Conservation (phyloP, 2,329 filamentous ascomycete species). For the Teratosphaeria pseudoeucalypti region DNA sequence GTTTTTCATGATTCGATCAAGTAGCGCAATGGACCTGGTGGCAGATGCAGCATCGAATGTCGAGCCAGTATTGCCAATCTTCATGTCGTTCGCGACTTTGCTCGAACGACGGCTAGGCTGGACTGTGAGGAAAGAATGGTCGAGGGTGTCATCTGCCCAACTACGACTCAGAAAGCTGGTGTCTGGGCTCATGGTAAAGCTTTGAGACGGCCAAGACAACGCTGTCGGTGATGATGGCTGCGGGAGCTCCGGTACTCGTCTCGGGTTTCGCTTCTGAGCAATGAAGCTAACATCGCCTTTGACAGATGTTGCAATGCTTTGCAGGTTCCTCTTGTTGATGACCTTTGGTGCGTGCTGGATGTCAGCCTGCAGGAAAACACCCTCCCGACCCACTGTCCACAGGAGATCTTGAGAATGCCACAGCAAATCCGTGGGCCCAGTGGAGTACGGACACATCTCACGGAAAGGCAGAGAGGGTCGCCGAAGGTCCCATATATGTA, state of each 20-base stretch:
- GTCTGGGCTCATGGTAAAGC: constrained; percentile 25
- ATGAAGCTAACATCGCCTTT: constrained; percentile 47
- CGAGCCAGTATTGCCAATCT: not conserved
- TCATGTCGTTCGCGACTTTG: constrained; percentile 3
- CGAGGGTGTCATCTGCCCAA: constrained; percentile 47
- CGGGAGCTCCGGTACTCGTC: constrained; percentile 19
- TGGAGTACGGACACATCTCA: constrained; percentile 47
- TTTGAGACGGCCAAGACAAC: not conserved
- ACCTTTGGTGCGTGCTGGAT: constrained; percentile 49
- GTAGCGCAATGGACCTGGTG: constrained; percentile 8
- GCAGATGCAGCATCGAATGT: not conserved
- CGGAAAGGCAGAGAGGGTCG: constrained; percentile 52
- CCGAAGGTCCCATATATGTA: constrained; percentile 57
- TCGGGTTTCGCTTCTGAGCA: constrained; percentile 40
- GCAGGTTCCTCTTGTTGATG: constrained; percentile 47
- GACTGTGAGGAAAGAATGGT: constrained; percentile 41
- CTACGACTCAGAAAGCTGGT: constrained; percentile 26
- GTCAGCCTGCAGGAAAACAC: constrained; percentile 53
- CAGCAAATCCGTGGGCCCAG: constrained; percentile 48
- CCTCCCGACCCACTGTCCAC: constrained; percentile 54
- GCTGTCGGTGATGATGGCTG: not conserved
- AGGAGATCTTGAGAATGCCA: constrained; percentile 55
- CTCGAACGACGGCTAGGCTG: not conserved
- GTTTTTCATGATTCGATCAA: constrained; percentile 17
- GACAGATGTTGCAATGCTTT: constrained; percentile 48